phyloP scores from a whole-genome alignment of 139 green algal genomes.

The Zygnema circumcarinatum region DNA sequence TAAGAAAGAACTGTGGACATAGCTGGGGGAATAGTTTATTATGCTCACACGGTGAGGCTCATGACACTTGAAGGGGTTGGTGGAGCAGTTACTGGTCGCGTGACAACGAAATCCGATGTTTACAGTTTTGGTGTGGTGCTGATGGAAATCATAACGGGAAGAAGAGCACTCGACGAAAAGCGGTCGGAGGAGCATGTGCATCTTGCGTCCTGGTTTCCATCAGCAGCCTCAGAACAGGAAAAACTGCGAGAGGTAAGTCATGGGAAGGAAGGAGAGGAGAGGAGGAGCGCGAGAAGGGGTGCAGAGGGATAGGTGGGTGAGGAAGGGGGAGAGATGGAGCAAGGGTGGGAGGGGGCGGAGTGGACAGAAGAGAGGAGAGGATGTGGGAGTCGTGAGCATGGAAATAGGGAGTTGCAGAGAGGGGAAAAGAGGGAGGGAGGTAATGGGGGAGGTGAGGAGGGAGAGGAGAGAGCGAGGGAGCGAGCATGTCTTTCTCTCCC shows the following conservation, averaged over 20 bases:
- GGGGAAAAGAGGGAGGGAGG: neutral
- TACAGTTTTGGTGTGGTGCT: slow-evolving; percentile 52
- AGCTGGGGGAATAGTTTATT: too few relatives aligned
- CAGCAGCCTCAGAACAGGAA: neutral
- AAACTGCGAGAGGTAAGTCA: slow-evolving; percentile 33
- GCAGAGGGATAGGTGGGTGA: neutral
- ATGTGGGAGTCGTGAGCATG: neutral
- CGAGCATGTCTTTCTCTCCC: too few relatives aligned
- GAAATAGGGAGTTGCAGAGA: neutral
- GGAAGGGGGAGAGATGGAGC: neutral
- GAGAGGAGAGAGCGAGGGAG: neutral
- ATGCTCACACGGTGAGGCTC: too few relatives aligned
- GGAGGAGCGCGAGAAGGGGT: neutral
- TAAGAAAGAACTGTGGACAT: too few relatives aligned
- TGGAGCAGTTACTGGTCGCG: slow-evolving; percentile 42
- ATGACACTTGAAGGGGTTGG: too few relatives aligned
- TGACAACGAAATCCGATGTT: slow-evolving; percentile 54
- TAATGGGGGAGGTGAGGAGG: neutral
- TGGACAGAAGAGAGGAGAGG: neutral
- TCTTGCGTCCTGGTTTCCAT: slow-evolving; percentile 27
- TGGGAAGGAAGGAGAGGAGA: too few relatives aligned
- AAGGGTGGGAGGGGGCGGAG: neutral
- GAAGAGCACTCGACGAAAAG: slow-evolving; percentile 26
- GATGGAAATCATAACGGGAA: slow-evolving; percentile 42
- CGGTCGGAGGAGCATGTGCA: slow-evolving; percentile 29